Base-by-base conservation (phyloP, 352 stramenopile genomes). In the Phytophthora sansomeana region DNA sequence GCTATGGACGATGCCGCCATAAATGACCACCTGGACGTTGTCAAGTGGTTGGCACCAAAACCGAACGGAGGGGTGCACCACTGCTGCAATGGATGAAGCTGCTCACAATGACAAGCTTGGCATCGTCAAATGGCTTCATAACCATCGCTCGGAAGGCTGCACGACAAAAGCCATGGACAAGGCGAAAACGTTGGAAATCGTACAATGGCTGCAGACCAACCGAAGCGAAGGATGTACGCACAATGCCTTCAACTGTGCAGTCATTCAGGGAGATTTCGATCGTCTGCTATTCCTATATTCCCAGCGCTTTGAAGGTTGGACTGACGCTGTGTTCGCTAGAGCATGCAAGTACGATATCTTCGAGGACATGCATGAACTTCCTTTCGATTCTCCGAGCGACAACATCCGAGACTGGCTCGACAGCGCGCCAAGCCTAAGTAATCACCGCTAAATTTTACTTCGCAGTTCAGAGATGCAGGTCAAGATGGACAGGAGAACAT, bases 401-500 rank as follows among this genome's bases (percentile, higher is more conserved):
- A 53, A 53, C 17, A 53, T 53, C 10, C 7, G 26, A 14, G 46
- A 53, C n/a, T 53, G 46, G 46, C 24, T 53, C 46, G n/a, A n/a
- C n/a, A n/a, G n/a, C n/a, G n/a, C n/a, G n/a, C n/a, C n/a, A n/a
- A n/a, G n/a, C n/a, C n/a, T n/a, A n/a, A n/a, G n/a, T n/a, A n/a
- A n/a, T n/a, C n/a, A n/a, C n/a, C n/a, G n/a, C n/a, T n/a, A n/a
- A n/a, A n/a, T n/a, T n/a, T n/a, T n/a, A n/a, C n/a, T n/a, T n/a
- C n/a, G n/a, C n/a, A n/a, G n/a, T n/a, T n/a, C n/a, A n/a, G n/a
- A n/a, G n/a, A n/a, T n/a, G n/a, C n/a, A n/a, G n/a, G n/a, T n/a
- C n/a, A n/a, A n/a, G n/a, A n/a, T n/a, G n/a, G n/a, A n/a, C n/a
- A n/a, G n/a, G n/a, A n/a, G n/a, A n/a, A n/a, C n/a, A n/a, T n/a